A percentile compares a stretch with the other conserved stretches of the same genome.
These are phyloP conservation scores for Pleodorina starrii DNA, from an alignment of 139 green algal genomes.

Conservation along the genomic window DNA sequence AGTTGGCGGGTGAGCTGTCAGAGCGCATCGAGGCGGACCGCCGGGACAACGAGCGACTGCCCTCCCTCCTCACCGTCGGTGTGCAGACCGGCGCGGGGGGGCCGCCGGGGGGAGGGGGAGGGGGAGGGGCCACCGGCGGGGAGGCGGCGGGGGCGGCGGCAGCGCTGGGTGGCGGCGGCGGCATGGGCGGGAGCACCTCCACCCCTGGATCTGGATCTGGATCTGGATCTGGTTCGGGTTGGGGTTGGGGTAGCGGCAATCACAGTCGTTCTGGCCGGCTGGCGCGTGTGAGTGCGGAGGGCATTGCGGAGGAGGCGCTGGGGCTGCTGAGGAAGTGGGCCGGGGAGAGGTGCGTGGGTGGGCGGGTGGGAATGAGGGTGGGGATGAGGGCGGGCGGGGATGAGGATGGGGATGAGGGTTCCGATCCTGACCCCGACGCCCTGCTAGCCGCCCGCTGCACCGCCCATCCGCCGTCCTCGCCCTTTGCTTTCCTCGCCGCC, in stretches of 20 bases:
- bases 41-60: conserved; percentile 53
- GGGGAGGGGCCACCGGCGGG: neutral
- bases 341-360: conserved; percentile 41
- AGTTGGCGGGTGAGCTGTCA: conserved; percentile 79
- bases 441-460: too few relatives aligned
- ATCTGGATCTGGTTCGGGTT: too few relatives aligned
- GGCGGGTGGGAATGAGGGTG: neutral
- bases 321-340: conserved; percentile 68
- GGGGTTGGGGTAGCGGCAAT: neutral
- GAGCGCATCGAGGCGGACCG: conserved; percentile 77
- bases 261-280: conserved; percentile 2
- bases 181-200: neutral
- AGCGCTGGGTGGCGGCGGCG: neutral
- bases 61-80: conserved; percentile 63
- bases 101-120: neutral
- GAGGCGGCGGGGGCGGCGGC: neutral
- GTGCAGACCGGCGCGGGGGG: neutral
- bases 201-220: too few relatives aligned
- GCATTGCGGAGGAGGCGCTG: conserved; percentile 74
- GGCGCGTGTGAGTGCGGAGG: conserved; percentile 47
- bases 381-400: too few relatives aligned
- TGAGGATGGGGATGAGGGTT: too few relatives aligned
- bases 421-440: too few relatives aligned
- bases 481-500: too few relatives aligned
- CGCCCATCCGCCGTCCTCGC: too few relatives aligned